Evolutionary conservation across 179 eudicot genomes (phyloP), one percentile per base, ranked within the genome.

Genomic region (Amaranthus tricolor): DNA sequence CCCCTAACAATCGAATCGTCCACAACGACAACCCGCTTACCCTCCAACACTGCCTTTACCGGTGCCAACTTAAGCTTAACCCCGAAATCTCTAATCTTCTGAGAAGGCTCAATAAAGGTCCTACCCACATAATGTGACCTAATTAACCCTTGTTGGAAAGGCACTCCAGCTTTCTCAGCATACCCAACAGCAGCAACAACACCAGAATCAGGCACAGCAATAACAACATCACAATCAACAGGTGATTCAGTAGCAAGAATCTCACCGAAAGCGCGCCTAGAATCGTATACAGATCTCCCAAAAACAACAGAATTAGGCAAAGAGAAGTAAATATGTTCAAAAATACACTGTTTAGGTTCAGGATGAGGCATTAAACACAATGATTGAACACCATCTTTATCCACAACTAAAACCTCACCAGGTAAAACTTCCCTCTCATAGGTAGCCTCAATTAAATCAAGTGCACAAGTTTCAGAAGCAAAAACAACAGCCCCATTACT

Each of bases 161-260:
- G 85, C 16, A 91, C 93, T 17, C 96, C 95, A 0, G 93, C 91
- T 59, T 91, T 85, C 5, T 70, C 86, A 0, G 98, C 96, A 75
- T 93, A 93, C 9, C 98, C 96, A 53, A 91, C 82, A 0, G 96
- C 98, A 45, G 98, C 95, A 6, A 93, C 93, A 5, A 91, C 93
- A 13, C 98, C 96, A 0, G 96, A 91, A 71, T 93, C 98, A 2
- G 96, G 98, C 59, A 93, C 96, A 8, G 94, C 90, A 9, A 93
- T 93, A 44, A 93, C 93, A 11, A 93, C 91, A 80, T 91, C 98
- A 66, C 95, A 89, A 8, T 93, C 96, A 5, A 84, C 95, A 0
- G 93, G 96, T 0, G 90, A 68, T 71, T 83, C 90, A 0, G 78
- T 83, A 0, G 98, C 98, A 9, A 93, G 77, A 19, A 88, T 87